Base-by-base conservation (phyloP, 495 filamentous ascomycete species). In the Lichenothelia convexa region DNA sequence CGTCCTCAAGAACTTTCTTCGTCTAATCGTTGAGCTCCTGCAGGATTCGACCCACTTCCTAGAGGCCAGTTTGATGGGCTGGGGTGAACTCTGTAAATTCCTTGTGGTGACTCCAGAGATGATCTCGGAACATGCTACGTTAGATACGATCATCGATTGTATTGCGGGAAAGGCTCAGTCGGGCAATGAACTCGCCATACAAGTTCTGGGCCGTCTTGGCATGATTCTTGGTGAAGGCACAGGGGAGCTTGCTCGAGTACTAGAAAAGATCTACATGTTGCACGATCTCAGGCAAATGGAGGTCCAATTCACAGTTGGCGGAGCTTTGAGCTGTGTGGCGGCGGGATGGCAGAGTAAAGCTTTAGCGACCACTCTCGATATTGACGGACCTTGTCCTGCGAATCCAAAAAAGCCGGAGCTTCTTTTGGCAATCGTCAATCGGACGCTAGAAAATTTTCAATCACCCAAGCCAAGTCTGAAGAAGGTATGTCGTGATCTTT, bases 221-320 rank as follows among this genome's bases (percentile, higher is more conserved):
- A 58, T 75, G 59, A 75, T 48, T 48, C 70, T 65, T 15, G 51
- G 58, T 12, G 44, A 55, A 1, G 43, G 51, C 17, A 44, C 43
- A 19, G 49, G 52, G 18, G 43, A 55, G 7, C 41, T 71, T 7
- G 38, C 42, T 2, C 49, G 63, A 13, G 63, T 85, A 18, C 39
- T 80, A 21, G 54, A 65, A 27, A 71, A 66, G 21, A 54, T 97
- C 0, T 79, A 83, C 48, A 60, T 59, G 4, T 52, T 95, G 11
- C 81, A 89, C 48, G 84, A 86, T 45, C 73, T 85, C 18, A 75
- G 75, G 40, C 77, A 84, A 36, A 71, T 80, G 1, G 84, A 93
- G 48, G 63, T 80, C 6, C 87, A 93, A 41, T 93, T 97, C 50
- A 67, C 80, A 3, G 71, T 87, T 8, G 89, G 89, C 7, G 85